phyloP scores from a whole-genome alignment of 1,284 basidiomycete genomes.

The Trichosporon faecale region DNA sequence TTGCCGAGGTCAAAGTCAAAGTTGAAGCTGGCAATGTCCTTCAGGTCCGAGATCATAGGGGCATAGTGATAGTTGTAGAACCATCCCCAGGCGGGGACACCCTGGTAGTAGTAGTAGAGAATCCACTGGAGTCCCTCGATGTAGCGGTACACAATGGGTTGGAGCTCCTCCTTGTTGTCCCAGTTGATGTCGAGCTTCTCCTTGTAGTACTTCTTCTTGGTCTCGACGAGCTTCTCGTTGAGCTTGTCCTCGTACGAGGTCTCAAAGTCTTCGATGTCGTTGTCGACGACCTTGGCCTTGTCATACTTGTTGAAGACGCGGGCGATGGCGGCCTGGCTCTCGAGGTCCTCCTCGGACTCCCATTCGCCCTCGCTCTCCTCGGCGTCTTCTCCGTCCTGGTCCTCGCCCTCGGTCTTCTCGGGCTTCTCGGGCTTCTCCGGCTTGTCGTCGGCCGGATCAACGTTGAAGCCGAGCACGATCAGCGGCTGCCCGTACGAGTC shows the following conservation, averaged over 20 bases:
- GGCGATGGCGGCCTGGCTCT: slow-evolving; percentile 68
- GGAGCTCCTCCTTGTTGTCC: slow-evolving; percentile 63
- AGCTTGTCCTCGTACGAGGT: slow-evolving; percentile 69
- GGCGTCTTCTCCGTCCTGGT: slow-evolving; percentile 31
- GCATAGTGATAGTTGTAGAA: slow-evolving; percentile 99
- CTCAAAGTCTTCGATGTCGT: slow-evolving; percentile 69
- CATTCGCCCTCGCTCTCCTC: slow-evolving; percentile 45
- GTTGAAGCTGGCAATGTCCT: slow-evolving; percentile 68
- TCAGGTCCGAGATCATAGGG: slow-evolving; percentile 86
- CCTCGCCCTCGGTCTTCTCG: slow-evolving; percentile 41
- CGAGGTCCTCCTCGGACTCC: slow-evolving; percentile 56
- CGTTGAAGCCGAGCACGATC: slow-evolving; percentile 57
- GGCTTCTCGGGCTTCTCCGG: slow-evolving; percentile 34
- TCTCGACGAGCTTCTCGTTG: slow-evolving; percentile 80
- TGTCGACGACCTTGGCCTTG: slow-evolving; percentile 70
- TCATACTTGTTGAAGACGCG: slow-evolving; percentile 84
- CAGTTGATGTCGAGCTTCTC: slow-evolving; percentile 82
- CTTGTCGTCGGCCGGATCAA: slow-evolving; percentile 35
- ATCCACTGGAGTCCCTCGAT: slow-evolving; percentile 98
- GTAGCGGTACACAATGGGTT: slow-evolving; percentile 71
- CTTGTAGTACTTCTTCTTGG: slow-evolving; percentile 88
- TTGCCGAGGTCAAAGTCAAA: slow-evolving; percentile 83
- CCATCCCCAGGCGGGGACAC: slow-evolving; percentile 97
- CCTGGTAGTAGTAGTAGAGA: slow-evolving; percentile 96
- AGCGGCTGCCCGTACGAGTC: slow-evolving; percentile 69